Conservation (phyloP, 2,329 filamentous ascomycete genomes). For the Penicillium sp. region DNA sequence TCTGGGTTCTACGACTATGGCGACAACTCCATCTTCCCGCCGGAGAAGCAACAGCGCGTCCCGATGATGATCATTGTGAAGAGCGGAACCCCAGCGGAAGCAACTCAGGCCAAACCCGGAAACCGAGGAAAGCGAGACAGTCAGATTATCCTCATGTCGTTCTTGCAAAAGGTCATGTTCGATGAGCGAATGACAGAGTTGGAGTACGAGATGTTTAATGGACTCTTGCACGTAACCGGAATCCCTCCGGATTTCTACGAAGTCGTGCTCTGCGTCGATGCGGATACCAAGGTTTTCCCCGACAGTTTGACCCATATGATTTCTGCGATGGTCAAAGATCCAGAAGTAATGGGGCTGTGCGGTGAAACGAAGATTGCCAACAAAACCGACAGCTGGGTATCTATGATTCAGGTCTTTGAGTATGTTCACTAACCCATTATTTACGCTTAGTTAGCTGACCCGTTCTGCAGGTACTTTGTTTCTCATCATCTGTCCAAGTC, state of each 20-base stretch:
- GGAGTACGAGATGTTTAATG: constrained; percentile 99
- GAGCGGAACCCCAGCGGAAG: constrained; percentile 89
- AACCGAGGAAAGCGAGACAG: constrained; percentile 99
- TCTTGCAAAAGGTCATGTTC: constrained; percentile 99
- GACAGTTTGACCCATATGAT: constrained; percentile 99
- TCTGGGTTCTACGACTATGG: constrained; percentile 99
- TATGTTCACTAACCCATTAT: constrained; percentile 38
- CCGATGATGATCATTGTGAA: constrained; percentile 98
- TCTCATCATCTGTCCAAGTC: constrained; percentile 96
- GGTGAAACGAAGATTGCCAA: constrained; percentile 99
- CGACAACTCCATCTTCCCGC: constrained; percentile 74
- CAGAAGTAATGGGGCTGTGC: constrained; percentile 98
- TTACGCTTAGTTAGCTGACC: constrained; percentile 2
- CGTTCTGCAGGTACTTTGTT: constrained; percentile 75
- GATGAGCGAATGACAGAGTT: constrained; percentile 99
- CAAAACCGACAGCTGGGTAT: constrained; percentile 92
- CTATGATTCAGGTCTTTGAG: constrained; percentile 98
- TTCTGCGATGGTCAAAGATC: constrained; percentile 98
- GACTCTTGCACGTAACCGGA: constrained; percentile 96
- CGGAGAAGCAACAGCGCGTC: constrained; percentile 91
- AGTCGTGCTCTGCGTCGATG: constrained; percentile 97
- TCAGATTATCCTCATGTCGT: constrained; percentile 99
- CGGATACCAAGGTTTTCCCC: constrained; percentile 98
- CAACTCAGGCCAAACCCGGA: constrained; percentile 80
- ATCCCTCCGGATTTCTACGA: constrained; percentile 99